Percentiles rank a stretch among this genome's conserved stretches.
Evolutionary conservation across 306 rosid genomes (phyloP).

Genomic region (Malus asiatica): DNA sequence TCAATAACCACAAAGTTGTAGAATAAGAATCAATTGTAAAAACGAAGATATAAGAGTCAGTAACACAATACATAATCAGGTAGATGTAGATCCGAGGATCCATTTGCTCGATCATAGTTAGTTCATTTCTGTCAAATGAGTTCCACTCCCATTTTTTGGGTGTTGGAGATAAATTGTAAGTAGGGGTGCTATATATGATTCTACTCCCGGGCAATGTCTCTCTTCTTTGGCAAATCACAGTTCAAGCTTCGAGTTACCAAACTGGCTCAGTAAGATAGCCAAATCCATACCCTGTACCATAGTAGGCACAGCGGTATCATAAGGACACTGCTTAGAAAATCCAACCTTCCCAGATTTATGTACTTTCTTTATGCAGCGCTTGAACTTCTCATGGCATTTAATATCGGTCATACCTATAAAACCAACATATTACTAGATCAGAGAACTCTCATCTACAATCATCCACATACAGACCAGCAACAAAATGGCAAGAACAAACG

Average conservation of each 20-base stretch:
- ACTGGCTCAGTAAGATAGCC: conserved; percentile 67
- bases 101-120: not conserved
- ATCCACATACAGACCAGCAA: not conserved
- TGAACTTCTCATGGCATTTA: conserved; percentile 62
- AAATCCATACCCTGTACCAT: conserved; percentile 84
- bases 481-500: not conserved
- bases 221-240: conserved; percentile 17
- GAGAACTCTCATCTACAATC: not conserved
- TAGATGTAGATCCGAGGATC: not conserved
- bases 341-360: conserved; percentile 62
- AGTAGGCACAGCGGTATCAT: conserved; percentile 45
- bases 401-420: conserved; percentile 50
- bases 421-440: not conserved
- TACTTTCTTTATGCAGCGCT: conserved; percentile 51
- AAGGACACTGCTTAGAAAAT: conserved; percentile 58
- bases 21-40: not conserved
- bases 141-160: not conserved
- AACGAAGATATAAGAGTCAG: not conserved
- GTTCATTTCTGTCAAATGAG: not conserved
- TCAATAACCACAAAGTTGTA: not conserved
- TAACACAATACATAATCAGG: not conserved
- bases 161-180: not conserved
- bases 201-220: not conserved
- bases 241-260: conserved; percentile 28
- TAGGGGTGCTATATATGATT: not conserved